Evolutionary conservation across 768 basidiomycete species (phyloP).

Genomic region (Dentipellis fragilis): DNA sequence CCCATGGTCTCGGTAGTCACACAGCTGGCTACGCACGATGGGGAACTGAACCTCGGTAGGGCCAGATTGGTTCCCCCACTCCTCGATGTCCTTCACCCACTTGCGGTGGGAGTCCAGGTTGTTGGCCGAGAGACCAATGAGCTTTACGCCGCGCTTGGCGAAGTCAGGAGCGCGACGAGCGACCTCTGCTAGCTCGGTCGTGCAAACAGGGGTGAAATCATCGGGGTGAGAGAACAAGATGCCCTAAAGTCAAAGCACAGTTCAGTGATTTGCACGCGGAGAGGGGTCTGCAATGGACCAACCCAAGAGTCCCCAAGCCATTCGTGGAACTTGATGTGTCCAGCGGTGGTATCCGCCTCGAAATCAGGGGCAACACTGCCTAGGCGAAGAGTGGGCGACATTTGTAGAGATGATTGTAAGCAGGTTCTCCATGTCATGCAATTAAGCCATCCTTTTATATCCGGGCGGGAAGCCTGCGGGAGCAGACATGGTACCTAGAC

Average conservation of each 20-base stretch:
- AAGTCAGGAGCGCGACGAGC: conserved; percentile 84
- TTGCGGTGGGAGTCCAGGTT: conserved; percentile 70
- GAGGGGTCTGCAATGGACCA: conserved; percentile 14
- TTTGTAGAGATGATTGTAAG: background rate
- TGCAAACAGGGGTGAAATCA: conserved; percentile 89
- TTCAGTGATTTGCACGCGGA: background rate
- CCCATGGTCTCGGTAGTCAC: background rate
- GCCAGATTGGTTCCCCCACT: conserved; percentile 36
- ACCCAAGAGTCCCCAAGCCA: conserved; percentile 89
- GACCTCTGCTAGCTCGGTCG: conserved; percentile 95
- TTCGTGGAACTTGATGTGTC: conserved; percentile 86
- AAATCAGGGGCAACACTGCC: conserved; percentile 89
- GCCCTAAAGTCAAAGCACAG: conserved; percentile 33
- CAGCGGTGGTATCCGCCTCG: conserved; percentile 79
- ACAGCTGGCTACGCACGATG: conserved; percentile 46
- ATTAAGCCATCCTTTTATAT: background rate
- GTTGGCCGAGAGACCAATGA: conserved; percentile 92
- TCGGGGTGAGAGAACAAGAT: conserved; percentile 93
- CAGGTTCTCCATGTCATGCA: too few relatives aligned
- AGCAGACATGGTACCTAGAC: too few relatives aligned
- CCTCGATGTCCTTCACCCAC: conserved; percentile 87
- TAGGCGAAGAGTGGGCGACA: conserved; percentile 53
- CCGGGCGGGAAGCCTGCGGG: conserved; percentile 1
- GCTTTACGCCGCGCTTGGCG: conserved; percentile 78
- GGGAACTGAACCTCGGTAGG: conserved; percentile 83